phyloP scores from a whole-genome alignment of 2,329 filamentous ascomycete species.

The Teratosphaeria destructans region DNA sequence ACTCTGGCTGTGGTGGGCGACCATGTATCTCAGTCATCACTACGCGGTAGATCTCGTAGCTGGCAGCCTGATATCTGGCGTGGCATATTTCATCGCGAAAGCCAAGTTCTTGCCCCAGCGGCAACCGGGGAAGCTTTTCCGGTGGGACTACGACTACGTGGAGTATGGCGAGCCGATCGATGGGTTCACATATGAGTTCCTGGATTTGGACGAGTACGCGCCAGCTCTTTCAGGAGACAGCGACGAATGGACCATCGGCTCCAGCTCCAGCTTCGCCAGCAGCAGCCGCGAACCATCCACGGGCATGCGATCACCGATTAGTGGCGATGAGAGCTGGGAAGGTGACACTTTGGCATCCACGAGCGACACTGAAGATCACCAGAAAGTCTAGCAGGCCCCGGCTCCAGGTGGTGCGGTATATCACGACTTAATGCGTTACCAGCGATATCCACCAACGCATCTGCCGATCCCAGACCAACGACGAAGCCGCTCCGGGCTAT shows the following conservation, averaged over 20 bases:
- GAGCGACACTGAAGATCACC: constrained; percentile 5
- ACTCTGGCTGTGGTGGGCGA: constrained; percentile 95
- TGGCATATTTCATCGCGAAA: constrained; percentile 74
- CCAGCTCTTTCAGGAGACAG: constrained; percentile 48
- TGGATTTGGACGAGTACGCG: constrained; percentile 44
- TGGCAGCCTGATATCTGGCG: constrained; percentile 53
- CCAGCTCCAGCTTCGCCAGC: constrained; percentile 55
- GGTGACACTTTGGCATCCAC: constrained; percentile 41
- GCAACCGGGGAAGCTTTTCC: constrained; percentile 73
- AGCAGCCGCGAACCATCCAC: constrained; percentile 49
- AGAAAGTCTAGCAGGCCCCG: not conserved
- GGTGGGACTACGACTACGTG: constrained; percentile 94
- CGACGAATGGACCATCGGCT: constrained; percentile 85
- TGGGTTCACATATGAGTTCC: constrained; percentile 43
- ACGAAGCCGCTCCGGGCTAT: not conserved
- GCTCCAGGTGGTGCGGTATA: not conserved
- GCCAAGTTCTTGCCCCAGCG: constrained; percentile 70
- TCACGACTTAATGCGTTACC: not conserved
- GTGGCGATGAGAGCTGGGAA: constrained; percentile 49
- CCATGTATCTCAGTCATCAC: constrained; percentile 96
- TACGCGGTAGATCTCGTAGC: constrained; percentile 89
- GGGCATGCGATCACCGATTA: constrained; percentile 38
- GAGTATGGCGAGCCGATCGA: constrained; percentile 60
- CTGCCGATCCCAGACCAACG: not conserved
- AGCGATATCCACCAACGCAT: not conserved